Base-by-base conservation (phyloP, 176 grass and related monocot genomes). In the Musa schizocarpa region DNA sequence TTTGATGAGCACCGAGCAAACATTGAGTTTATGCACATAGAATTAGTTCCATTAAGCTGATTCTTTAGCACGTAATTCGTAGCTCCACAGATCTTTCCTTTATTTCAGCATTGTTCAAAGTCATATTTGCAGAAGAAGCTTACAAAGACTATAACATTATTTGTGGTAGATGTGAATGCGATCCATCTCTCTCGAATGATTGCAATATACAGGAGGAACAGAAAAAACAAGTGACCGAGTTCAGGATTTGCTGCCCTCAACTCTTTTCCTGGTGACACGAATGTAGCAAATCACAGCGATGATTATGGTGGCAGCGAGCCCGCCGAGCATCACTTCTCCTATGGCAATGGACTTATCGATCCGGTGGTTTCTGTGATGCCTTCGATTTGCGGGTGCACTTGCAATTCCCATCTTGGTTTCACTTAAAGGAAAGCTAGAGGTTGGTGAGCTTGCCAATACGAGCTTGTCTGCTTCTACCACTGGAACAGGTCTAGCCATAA, bases 221-320 rank as follows among this genome's bases (percentile, higher is more conserved):
- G 13, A 11, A 7, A 61, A 61, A 61, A 4, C 13, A 57, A 57
- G 55, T 16, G 55, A 57, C 13, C 11, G 6, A 57, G 20, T 27
- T 88, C 53, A 92, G 73, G 74, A 77, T 87, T 97, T 93, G 3
- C 81, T 75, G 14, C 88, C 90, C 1, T 43, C 21, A 17, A 69
- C 88, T 76, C 89, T 93, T 17, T 74, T 79, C 84, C 82, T 92
- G 2, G 94, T 97, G 73, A 97, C 88, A 22, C 94, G 85, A 76
- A 97, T 89, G 81, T 97, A 97, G 85, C 71, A 91, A 59, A 97
- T 83, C 25, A 93, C 84, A 0, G 88, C 63, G 25, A 78, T 74
- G 52, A 97, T 26, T 71, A 97, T 74, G 3, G 94, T 84, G 3
- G 76, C 81, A 0, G 86, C 81, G 26, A 97, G 77, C 2, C 87